phyloP scores from a whole-genome alignment of 148 eudicot genomes.

The Chenopodium berlandieri region DNA sequence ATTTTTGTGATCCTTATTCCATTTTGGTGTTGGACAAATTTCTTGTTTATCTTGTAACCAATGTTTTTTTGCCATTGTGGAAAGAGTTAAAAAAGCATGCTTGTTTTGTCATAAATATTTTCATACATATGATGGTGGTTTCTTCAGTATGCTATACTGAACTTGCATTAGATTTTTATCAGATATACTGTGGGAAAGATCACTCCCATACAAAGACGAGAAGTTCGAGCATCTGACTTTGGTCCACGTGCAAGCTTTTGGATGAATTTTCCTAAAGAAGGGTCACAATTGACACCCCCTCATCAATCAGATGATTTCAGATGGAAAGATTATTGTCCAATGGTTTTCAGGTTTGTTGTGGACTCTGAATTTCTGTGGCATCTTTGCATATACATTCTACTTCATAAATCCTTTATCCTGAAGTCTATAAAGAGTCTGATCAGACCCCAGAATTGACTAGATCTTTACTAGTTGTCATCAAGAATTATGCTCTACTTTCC shows the following conservation, averaged over 20 bases:
- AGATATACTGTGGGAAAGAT: slow-evolving; percentile 99
- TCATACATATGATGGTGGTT: slow-evolving; percentile 9
- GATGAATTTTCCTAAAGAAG: slow-evolving; percentile 93
- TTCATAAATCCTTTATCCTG: not conserved
- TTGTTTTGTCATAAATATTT: not conserved
- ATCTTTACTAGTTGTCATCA: not conserved
- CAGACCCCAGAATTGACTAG: not conserved
- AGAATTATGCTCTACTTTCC: not conserved
- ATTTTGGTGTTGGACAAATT: not conserved
- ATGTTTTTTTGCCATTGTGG: no score
- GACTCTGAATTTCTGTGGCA: slow-evolving; percentile 8
- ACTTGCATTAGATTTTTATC: slow-evolving; percentile 38
- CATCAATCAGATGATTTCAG: slow-evolving; percentile 94
- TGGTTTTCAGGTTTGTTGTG: slow-evolving; percentile 93
- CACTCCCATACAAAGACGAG: slow-evolving; percentile 92
- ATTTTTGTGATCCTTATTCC: not conserved
- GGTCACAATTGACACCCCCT: slow-evolving; percentile 90
- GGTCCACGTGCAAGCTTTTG: slow-evolving; percentile 95
- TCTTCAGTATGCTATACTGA: slow-evolving; percentile 30
- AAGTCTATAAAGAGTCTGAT: not conserved
- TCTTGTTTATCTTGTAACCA: not conserved
- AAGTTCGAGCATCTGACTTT: slow-evolving; percentile 81
- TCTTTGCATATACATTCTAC: not conserved
- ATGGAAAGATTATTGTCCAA: slow-evolving; percentile 99
- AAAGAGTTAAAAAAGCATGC: not conserved